phyloP scores from a whole-genome alignment of 1,284 basidiomycete genomes.

The Microbotryum saponariae region DNA sequence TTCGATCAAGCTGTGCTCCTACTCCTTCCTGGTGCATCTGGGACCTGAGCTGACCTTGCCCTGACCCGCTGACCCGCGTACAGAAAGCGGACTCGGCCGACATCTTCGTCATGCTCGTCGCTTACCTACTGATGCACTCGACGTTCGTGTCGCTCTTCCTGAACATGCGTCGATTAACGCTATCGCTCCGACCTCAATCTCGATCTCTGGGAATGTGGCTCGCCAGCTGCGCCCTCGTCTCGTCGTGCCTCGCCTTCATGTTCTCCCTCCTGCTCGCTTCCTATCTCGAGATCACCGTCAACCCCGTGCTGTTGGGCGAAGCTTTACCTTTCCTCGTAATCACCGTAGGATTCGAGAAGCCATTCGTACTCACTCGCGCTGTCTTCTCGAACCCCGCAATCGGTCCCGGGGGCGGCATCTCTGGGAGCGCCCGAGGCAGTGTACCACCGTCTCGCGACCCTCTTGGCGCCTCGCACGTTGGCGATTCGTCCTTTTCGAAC shows the following conservation, averaged over 20 bases:
- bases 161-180: conserved; percentile 79
- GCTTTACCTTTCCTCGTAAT: conserved; percentile 96
- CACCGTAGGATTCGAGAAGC: conserved; percentile 96
- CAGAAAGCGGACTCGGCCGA: conserved; percentile 91
- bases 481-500: conserved; percentile 1
- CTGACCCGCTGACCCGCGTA: not conserved
- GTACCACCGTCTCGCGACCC: conserved; percentile 19
- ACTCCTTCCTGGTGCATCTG: not conserved
- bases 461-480: conserved; percentile 38
- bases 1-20: conserved; percentile 4
- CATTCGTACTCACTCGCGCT: conserved; percentile 79
- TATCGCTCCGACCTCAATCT: conserved; percentile 76
- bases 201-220: conserved; percentile 84
- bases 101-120: conserved; percentile 88
- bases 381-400: conserved; percentile 80
- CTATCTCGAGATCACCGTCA: conserved; percentile 74
- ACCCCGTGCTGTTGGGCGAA: conserved; percentile 87
- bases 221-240: conserved; percentile 53
- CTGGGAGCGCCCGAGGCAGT: not conserved
- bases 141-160: conserved; percentile 87
- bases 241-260: conserved; percentile 79
- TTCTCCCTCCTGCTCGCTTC: conserved; percentile 78
- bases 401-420: conserved; percentile 40
- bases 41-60: conserved; percentile 1
- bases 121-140: conserved; percentile 91